Evolutionary conservation across 305 asterid species (phyloP), one percentile per base, ranked within the genome.

Genomic region (Withania somnifera): DNA sequence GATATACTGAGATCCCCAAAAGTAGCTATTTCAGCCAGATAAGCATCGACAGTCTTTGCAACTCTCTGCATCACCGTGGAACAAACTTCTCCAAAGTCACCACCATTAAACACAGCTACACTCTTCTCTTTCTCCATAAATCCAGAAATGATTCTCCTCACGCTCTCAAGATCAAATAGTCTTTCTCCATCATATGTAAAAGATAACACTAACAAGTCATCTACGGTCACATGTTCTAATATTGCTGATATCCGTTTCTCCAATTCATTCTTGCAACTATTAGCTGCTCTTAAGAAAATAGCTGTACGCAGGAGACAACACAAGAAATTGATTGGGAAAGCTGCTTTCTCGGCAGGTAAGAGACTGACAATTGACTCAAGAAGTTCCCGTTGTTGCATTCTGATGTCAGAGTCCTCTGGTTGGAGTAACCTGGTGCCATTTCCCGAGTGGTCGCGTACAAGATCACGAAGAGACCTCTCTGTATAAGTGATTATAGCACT

Each of bases 281-380:
- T 86, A 10, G 84, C 86, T 1, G 93, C 88, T 66, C 87, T 86
- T 79, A 96, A 80, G 92, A 90, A 90, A 67, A 92, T 94, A 1
- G 98, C 97, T 0, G 98, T 91, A 69, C 97, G 87, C 2, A 96
- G 90, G 66, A 96, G 97, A 76, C 97, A 92, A 79, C 99, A 96
- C 60, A 96, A 83, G 95, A 94, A 96, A 20, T 88, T 93, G 77
- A 96, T 88, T 9, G 98, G 98, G 64, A 94, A 94, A 4, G 90
- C 90, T 0, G 98, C 87, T 53, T 93, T 94, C 73, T 93, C 98
- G 0, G 87, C 3, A 20, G 99, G 98, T 17, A 94, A 82, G 8
- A 94, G 67, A 10, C 90, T 50, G 9, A 94, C 97, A 30, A 96
- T 91, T 4, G 95, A 85, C 77, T 94, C 95, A 14, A 96, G 95